Evolutionary conservation across 768 basidiomycete species (phyloP), one percentile per base, ranked within the genome.

Genomic region (Trametes coccinea): DNA sequence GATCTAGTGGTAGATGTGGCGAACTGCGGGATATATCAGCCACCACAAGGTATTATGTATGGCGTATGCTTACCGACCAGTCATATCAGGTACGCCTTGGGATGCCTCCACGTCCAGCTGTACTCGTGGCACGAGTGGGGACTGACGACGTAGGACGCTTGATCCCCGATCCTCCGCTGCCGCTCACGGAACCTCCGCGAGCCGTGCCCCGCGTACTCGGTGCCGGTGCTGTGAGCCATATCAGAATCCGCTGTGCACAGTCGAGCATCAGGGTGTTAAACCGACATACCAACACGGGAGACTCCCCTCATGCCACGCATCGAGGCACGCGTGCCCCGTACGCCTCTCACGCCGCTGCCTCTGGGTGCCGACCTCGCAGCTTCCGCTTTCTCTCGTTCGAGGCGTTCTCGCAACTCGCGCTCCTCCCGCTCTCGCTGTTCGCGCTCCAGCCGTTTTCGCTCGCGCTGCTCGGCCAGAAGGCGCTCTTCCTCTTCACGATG

Each of bases 271-370:
- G 1, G 1, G 5, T 6, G 13, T 16, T 0, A 5, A 16, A 33
- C 22, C 0, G 10, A 55, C 62, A 27, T 45, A 64, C 66, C 62
- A 22, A 58, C 67, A 16, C 64, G 62, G n/a, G 61, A 13, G 10
- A 37, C 55, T 3, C 63, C 63, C 13, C 63, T 53, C 59, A 63
- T 51, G 1, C 64, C 83, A 60, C 84, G 82, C 77, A 81, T 78
- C 11, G 84, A 88, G 1, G 84, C 87, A 46, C 86, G 80, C 5
- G 85, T 93, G 3, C 89, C 90, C 56, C 88, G 81, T 33, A 90
- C 85, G 7, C 90, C 90, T 67, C 88, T 74, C 2, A 90, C 82
- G 14, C 84, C 82, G 37, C 89, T 88, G 27, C 83, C 69, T 49
- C 69, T 61, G 17, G 63, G 59, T 8, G 63, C 50, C 0, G 66